Conservation (phyloP, 345 rosid genomes). For the Syzygium grande region DNA sequence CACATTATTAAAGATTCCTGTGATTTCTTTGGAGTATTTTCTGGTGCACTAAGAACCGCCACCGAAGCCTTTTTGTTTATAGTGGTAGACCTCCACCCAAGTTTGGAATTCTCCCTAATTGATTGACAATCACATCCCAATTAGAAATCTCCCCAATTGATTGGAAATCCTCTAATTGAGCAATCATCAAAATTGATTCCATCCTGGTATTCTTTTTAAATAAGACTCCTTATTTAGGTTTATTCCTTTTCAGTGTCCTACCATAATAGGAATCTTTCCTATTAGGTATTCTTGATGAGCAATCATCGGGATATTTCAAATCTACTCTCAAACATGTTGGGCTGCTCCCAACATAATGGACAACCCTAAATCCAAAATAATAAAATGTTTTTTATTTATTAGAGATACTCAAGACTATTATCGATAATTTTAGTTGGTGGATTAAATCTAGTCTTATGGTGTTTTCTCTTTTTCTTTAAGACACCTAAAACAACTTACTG, state of each 20-base stretch:
- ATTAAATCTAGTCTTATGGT: background rate
- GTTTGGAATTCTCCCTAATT: background rate
- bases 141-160: background rate
- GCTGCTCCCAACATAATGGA: background rate
- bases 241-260: too few species aligned
- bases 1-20: accelerated
- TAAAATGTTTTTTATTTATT: background rate
- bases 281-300: too few species aligned
- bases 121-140: background rate
- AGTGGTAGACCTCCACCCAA: background rate
- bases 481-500: background rate
- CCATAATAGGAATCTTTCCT: too few species aligned
- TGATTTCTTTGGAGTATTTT: background rate
- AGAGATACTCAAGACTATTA: background rate
- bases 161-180: background rate
- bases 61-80: accelerated
- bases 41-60: background rate
- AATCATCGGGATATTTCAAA: too few species aligned
- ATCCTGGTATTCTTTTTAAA: too few species aligned
- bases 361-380: background rate
- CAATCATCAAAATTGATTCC: background rate
- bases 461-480: background rate
- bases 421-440: background rate
- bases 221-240: too few species aligned
- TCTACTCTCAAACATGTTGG: too few species aligned